Conservation (phyloP, 225 moss, liverwort and hornwort genomes). For the Rhytidiadelphus loreus region DNA sequence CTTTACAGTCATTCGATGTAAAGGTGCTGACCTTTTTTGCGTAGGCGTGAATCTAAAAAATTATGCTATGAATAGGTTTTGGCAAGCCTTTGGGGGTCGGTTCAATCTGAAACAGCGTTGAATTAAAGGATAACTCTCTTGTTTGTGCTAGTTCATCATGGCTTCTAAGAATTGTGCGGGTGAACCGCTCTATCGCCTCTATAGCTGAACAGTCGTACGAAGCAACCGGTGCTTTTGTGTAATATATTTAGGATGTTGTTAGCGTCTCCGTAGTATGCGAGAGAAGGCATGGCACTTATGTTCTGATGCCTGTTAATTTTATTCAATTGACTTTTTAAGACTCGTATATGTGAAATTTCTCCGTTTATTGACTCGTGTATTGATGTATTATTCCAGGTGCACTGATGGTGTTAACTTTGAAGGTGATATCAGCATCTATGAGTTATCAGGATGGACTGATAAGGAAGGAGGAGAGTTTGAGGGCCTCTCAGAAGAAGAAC, state of each 20-base stretch:
- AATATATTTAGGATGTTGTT: not conserved
- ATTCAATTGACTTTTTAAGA: not conserved
- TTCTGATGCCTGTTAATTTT: not conserved
- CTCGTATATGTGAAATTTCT: not conserved
- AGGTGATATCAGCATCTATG: constrained; percentile 82
- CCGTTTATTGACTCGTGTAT: not conserved
- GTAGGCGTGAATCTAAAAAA: not conserved
- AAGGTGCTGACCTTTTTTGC: not conserved
- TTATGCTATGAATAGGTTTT: not conserved
- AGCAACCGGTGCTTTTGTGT: not conserved
- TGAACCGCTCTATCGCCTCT: not conserved
- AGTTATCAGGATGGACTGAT: constrained; percentile 77
- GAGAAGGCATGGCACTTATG: not conserved
- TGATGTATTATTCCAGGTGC: constrained; percentile 44
- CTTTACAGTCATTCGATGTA: not conserved
- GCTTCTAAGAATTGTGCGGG: not conserved
- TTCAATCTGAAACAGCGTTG: not conserved
- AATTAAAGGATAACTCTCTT: not conserved
- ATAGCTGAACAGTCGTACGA: not conserved
- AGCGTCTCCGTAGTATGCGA: not conserved
- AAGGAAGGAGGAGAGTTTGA: constrained; percentile 40
- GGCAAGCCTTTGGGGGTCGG: not conserved
- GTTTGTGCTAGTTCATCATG: not conserved
- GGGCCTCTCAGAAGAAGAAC: constrained; percentile 52
- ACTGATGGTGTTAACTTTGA: constrained; percentile 89